Evolutionary conservation across 1,284 basidiomycete genomes (phyloP).

Genomic region (Sporisorium reilianum): DNA sequence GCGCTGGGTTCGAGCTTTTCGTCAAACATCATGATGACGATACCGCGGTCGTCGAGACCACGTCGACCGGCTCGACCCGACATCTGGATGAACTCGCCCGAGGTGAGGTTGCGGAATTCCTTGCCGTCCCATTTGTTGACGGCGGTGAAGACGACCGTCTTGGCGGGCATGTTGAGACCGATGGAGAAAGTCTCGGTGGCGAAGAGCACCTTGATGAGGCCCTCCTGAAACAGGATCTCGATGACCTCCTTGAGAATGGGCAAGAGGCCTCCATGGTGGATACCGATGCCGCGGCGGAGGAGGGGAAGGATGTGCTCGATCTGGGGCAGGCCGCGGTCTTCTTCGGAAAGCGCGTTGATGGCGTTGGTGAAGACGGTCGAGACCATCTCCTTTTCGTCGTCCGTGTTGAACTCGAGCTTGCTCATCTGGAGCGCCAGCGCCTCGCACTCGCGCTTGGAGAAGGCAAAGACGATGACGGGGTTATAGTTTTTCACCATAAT

Average conservation of each 20-base stretch:
- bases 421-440: conserved; percentile 88
- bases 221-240: conserved; percentile 99
- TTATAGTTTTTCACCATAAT: conserved; percentile 99
- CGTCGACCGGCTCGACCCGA: conserved; percentile 96
- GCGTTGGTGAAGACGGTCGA: conserved; percentile 93
- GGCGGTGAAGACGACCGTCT: conserved; percentile 97
- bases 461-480: conserved; percentile 98
- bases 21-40: conserved; percentile 99
- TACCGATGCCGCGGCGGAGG: conserved; percentile 94
- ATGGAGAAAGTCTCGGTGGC: conserved; percentile 99
- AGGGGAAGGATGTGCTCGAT: conserved; percentile 93
- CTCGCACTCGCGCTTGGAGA: conserved; percentile 98
- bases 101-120: conserved; percentile 85
- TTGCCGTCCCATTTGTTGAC: conserved; percentile 96
- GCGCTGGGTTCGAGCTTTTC: conserved; percentile 93
- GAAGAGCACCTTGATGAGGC: conserved; percentile 98
- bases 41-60: conserved; percentile 97
- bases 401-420: conserved; percentile 95
- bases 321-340: conserved; percentile 91
- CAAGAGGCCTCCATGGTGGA: conserved; percentile 96
- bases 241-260: conserved; percentile 99
- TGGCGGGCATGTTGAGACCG: conserved; percentile 99
- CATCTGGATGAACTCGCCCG: conserved; percentile 77
- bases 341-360: conserved; percentile 86
- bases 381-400: conserved; percentile 91